Conservation (phyloP, 768 basidiomycete genomes). For the Leccinum arenicola region DNA sequence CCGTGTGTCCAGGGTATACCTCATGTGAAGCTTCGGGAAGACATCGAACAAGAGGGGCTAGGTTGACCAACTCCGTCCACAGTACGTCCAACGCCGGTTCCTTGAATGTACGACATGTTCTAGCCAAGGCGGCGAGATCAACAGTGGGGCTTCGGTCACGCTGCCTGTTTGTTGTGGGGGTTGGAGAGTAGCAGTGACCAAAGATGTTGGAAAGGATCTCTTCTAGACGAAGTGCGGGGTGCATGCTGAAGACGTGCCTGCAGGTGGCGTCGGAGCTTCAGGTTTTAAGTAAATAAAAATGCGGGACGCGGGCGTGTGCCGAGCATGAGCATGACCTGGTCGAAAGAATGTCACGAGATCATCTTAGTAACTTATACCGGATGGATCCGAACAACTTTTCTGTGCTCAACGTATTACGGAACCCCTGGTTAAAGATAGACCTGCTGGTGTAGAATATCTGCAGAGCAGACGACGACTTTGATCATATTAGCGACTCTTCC, state of each 20-base stretch:
- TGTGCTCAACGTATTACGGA: too few relatives aligned
- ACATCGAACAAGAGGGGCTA: constrained; percentile 14
- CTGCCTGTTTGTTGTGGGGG: background rate
- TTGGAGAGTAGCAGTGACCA: constrained; percentile 7
- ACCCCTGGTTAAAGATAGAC: too few relatives aligned
- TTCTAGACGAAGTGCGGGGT: constrained; percentile 4
- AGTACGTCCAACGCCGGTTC: constrained; percentile 18
- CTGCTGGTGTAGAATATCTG: too few relatives aligned
- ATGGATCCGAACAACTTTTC: background rate
- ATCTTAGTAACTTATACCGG: background rate
- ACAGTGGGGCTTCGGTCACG: background rate
- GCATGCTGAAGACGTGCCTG: constrained; percentile 1
- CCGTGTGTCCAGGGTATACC: background rate
- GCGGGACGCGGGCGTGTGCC: background rate
- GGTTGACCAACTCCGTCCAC: constrained; percentile 13
- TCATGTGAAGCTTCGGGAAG: constrained; percentile 2
- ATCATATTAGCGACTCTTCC: too few relatives aligned
- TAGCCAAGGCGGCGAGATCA: constrained; percentile 15
- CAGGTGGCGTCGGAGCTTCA: background rate
- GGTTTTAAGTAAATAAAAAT: background rate
- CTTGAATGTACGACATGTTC: constrained; percentile 17
- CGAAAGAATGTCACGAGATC: background rate
- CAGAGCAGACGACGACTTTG: too few relatives aligned
- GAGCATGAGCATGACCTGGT: background rate
- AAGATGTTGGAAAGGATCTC: constrained; percentile 15